Evolutionary conservation across 2,329 filamentous ascomycete genomes (phyloP).

Genomic region (Byssochlamys sp.): DNA sequence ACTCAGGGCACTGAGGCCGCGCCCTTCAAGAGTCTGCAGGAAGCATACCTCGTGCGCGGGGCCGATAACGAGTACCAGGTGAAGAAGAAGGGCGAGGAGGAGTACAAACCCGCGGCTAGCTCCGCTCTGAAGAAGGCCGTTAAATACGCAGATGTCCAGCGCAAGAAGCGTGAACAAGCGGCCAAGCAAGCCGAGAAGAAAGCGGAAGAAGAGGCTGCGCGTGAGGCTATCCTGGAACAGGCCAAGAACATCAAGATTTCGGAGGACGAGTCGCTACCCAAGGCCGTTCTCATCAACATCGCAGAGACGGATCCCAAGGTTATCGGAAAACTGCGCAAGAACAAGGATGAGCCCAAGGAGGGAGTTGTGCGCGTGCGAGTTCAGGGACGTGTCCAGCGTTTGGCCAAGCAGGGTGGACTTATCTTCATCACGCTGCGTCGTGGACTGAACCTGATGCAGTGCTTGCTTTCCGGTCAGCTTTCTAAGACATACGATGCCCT

Average conservation of each 20-base stretch:
- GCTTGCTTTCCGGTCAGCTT: constrained; percentile 68
- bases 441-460: constrained; percentile 77
- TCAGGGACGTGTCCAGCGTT: constrained; percentile 70
- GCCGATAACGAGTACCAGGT: constrained; percentile 54
- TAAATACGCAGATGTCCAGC: constrained; percentile 56
- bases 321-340: constrained; percentile 40
- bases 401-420: constrained; percentile 72
- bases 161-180: constrained; percentile 66
- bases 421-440: constrained; percentile 80
- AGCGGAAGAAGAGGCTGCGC: constrained; percentile 62
- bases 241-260: constrained; percentile 65
- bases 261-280: constrained; percentile 64
- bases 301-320: constrained; percentile 55
- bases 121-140: constrained; percentile 76
- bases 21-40: constrained; percentile 72
- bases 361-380: constrained; percentile 57
- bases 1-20: constrained; percentile 60
- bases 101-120: constrained; percentile 75
- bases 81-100: constrained; percentile 59
- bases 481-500: constrained; percentile 87
- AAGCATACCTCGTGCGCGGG: constrained; percentile 64
- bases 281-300: constrained; percentile 66
- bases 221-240: constrained; percentile 64
- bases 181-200: constrained; percentile 66
- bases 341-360: constrained; percentile 53